Percentiles rank a stretch among this genome's conserved stretches.
Evolutionary conservation across 2,329 filamentous ascomycete genomes (phyloP).

Genomic region (Anisogramma anomala): DNA sequence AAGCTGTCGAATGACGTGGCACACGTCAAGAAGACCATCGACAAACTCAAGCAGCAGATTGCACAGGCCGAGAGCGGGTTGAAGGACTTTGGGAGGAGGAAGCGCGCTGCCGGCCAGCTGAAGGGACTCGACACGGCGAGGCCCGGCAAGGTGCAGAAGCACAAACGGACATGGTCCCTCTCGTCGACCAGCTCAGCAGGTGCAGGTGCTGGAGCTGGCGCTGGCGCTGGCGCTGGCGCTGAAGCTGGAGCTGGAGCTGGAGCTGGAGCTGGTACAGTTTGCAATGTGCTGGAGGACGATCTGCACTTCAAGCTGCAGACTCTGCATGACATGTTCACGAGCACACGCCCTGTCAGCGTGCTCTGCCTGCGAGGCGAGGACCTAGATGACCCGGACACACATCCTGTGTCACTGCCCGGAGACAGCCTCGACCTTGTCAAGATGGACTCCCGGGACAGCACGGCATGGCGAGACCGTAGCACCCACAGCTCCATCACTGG

Average conservation of each 20-base stretch:
- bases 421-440: constrained; percentile 52
- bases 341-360: constrained; percentile 66
- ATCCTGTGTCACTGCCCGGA: constrained; percentile 62
- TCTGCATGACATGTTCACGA: constrained; percentile 80
- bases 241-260: no score
- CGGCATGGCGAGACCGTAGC: constrained; percentile 41
- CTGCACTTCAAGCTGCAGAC: constrained; percentile 66
- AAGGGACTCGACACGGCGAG: constrained; percentile 42
- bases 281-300: constrained; percentile 58
- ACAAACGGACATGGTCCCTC: constrained; percentile 93
- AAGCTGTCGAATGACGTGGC: constrained; percentile 91
- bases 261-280: constrained; percentile 25
- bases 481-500: constrained; percentile 45
- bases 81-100: constrained; percentile 56
- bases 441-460: constrained; percentile 35
- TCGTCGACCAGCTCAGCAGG: constrained; percentile 61
- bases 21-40: constrained; percentile 92
- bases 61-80: constrained; percentile 59
- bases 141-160: constrained; percentile 75
- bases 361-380: constrained; percentile 68
- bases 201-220: constrained; percentile 28
- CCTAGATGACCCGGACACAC: constrained; percentile 65
- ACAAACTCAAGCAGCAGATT: constrained; percentile 91
- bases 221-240: no score
- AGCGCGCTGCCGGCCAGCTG: constrained; percentile 37